Percentiles rank a stretch among this genome's conserved stretches.
phyloP scores from a whole-genome alignment of 768 basidiomycete species.

The Tylopilus rubrobrunneus region DNA sequence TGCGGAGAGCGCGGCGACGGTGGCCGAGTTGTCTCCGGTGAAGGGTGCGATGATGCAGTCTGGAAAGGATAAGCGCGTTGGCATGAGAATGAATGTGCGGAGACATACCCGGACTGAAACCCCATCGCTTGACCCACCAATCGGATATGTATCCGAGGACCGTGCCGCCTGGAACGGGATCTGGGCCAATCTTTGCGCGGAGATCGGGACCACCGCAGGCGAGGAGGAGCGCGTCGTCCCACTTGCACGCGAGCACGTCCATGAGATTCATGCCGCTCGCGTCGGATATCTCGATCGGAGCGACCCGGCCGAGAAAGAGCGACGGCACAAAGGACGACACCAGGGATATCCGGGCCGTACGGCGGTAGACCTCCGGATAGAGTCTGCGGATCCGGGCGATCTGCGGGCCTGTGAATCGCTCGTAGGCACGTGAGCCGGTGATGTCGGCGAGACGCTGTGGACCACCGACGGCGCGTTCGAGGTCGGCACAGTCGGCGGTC shows the following conservation, averaged over 20 bases:
- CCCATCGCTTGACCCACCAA: conserved; percentile 5
- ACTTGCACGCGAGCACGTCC: neutral
- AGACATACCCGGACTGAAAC: conserved; percentile 1
- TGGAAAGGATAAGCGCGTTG: neutral
- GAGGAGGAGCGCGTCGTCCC: neutral
- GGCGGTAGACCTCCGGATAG: conserved; percentile 1
- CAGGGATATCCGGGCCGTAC: conserved; percentile 2
- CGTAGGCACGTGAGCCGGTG: conserved; percentile 5
- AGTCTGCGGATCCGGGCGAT: conserved; percentile 1
- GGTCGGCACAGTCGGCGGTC: neutral
- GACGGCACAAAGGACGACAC: conserved; percentile 4
- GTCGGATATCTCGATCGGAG: conserved; percentile 8
- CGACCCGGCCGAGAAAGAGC: conserved; percentile 6
- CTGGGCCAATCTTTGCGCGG: conserved; percentile 4
- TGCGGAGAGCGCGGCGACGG: conserved; percentile 5
- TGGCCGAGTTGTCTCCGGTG: conserved; percentile 9
- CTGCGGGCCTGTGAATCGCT: conserved; percentile 7
- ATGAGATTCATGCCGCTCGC: conserved; percentile 11
- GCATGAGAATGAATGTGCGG: neutral
- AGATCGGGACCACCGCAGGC: conserved; percentile 2
- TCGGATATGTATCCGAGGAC: conserved; percentile 2
- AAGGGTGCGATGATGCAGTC: conserved; percentile 8
- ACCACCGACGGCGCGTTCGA: neutral
- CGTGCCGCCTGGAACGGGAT: conserved; percentile 1
- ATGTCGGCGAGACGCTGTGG: neutral